These are phyloP conservation scores for Fusarium sp. DNA, from an alignment of 2,329 filamentous ascomycete genomes.

Conservation along the genomic window DNA sequence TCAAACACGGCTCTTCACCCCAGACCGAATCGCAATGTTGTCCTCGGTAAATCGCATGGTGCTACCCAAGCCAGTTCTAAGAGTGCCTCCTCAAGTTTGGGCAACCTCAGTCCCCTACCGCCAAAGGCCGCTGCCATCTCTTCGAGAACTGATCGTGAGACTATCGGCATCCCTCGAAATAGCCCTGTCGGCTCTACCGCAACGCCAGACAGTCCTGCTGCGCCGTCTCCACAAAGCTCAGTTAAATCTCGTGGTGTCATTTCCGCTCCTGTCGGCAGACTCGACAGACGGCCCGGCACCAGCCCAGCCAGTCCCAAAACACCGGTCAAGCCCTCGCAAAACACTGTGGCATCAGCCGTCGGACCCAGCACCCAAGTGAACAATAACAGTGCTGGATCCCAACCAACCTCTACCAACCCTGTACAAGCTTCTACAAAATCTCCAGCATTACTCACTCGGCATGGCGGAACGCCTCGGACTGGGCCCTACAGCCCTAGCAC, in stretches of 20 bases:
- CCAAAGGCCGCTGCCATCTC: not conserved
- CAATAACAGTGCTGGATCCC: not conserved
- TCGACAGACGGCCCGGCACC: not conserved
- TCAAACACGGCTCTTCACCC: not conserved
- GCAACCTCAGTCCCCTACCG: not conserved
- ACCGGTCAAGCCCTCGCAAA: not conserved
- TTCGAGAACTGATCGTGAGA: not conserved
- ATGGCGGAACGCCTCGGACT: not conserved
- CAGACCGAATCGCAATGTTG: not conserved
- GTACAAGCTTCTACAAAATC: not conserved
- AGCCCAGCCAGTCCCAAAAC: not conserved
- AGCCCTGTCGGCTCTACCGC: not conserved
- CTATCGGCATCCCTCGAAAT: not conserved
- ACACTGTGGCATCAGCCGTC: not conserved
- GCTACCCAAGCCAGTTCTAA: not conserved
- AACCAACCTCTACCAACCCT: not conserved
- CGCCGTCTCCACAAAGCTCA: not conserved
- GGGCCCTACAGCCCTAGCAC: not conserved
- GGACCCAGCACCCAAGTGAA: not conserved
- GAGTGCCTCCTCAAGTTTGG: not conserved
- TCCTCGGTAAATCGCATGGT: not conserved
- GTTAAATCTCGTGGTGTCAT: not conserved
- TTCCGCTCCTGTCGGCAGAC: not conserved
- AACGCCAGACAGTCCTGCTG: not conserved
- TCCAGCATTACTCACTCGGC: not conserved